A percentile compares a stretch with the other conserved stretches of the same genome.
phyloP scores from a whole-genome alignment of 164 flowering plant genomes.

The Macadamia tetraphylla region DNA sequence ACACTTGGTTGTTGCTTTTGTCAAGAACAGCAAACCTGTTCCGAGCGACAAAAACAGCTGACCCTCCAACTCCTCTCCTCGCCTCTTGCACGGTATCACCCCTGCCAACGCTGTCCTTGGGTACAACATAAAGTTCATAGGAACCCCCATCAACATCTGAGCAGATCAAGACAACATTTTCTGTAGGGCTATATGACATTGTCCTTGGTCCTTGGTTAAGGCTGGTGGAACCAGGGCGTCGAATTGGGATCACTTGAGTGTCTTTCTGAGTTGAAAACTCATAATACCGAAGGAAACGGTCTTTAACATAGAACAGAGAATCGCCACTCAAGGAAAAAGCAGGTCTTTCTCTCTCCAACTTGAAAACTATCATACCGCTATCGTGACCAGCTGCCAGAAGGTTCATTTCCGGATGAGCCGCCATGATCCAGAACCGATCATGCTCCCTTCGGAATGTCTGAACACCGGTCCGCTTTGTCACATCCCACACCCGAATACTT shows the following conservation, averaged over 20 bases:
- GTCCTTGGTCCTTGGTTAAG: slow-evolving; percentile 80
- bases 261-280: slow-evolving; percentile 77
- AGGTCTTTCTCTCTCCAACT: slow-evolving; percentile 89
- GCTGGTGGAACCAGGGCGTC: slow-evolving; percentile 69
- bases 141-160: slow-evolving; percentile 92
- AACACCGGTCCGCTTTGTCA: slow-evolving; percentile 73
- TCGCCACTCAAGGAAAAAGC: slow-evolving; percentile 80
- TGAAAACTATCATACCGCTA: slow-evolving; percentile 83
- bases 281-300: slow-evolving; percentile 65
- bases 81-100: slow-evolving; percentile 68
- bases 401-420: slow-evolving; percentile 82
- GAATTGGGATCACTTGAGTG: slow-evolving; percentile 61
- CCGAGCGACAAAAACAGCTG: slow-evolving; percentile 80
- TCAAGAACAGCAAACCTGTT: slow-evolving; percentile 90
- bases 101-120: slow-evolving; percentile 64
- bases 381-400: slow-evolving; percentile 95
- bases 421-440: slow-evolving; percentile 77
- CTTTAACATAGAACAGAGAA: slow-evolving; percentile 60
- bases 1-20: slow-evolving; percentile 70
- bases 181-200: slow-evolving; percentile 83
- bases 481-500: slow-evolving; percentile 88
- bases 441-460: slow-evolving; percentile 93
- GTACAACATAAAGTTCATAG: slow-evolving; percentile 72
- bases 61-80: slow-evolving; percentile 76
- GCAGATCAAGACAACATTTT: slow-evolving; percentile 74